Conservation (phyloP, 176 grass and related monocot genomes). For the Cenchrus americanus region DNA sequence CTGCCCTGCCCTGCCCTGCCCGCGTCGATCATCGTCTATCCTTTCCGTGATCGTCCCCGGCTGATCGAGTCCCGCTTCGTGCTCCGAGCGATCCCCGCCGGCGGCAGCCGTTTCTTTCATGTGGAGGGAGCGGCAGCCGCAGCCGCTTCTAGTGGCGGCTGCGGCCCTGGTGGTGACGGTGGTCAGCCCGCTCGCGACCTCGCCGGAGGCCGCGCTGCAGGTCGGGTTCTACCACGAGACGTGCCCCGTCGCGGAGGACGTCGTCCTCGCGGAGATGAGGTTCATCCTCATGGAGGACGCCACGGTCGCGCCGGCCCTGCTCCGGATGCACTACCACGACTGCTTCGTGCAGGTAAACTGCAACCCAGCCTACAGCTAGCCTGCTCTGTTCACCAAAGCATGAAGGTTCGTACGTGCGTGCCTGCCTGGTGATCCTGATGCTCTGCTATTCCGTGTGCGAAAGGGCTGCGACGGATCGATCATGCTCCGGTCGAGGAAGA, state of each 20-base stretch:
- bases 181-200: background rate
- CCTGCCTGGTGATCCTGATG: background rate
- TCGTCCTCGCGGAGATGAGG: conserved; percentile 55
- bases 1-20: too few relatives aligned
- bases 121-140: background rate
- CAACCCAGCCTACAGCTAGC: background rate
- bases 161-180: background rate
- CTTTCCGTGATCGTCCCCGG: too few relatives aligned
- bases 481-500: conserved; percentile 43
- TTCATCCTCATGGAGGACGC: conserved; percentile 43
- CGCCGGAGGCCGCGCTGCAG: conserved; percentile 29
- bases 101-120: conserved; percentile 24
- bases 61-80: too few relatives aligned
- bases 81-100: background rate
- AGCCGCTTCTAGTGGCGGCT: background rate
- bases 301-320: conserved; percentile 54
- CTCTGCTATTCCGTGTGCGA: background rate
- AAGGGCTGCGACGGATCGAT: conserved; percentile 61
- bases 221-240: conserved; percentile 51
- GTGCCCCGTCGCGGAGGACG: conserved; percentile 52
- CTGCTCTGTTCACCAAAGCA: too few relatives aligned
- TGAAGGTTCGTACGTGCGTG: background rate
- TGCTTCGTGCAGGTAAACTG: conserved; percentile 57
- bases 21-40: too few relatives aligned
- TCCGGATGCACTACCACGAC: conserved; percentile 77